phyloP scores from a whole-genome alignment of 805 yeast species.

The Scheffersomyces lignosus region DNA sequence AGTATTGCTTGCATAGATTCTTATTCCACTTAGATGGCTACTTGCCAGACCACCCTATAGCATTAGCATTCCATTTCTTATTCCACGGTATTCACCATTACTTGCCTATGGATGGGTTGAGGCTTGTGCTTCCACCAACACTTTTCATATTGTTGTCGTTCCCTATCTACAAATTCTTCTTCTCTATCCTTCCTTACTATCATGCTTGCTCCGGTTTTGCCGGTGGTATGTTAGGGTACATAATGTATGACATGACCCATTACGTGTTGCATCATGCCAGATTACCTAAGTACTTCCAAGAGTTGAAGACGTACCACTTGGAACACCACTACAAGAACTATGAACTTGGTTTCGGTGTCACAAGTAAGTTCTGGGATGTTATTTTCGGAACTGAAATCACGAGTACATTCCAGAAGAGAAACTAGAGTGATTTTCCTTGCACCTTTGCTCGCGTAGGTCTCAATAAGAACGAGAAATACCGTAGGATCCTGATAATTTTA shows the following conservation, averaged over 20 bases:
- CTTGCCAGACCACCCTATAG: slow-evolving; percentile 76
- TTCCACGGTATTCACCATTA: slow-evolving; percentile 97
- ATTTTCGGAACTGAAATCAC: slow-evolving; percentile 82
- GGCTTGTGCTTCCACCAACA: slow-evolving; percentile 97
- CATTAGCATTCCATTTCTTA: slow-evolving; percentile 81
- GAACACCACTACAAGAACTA: slow-evolving; percentile 98
- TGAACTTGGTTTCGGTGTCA: slow-evolving; percentile 96
- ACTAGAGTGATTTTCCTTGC: no score
- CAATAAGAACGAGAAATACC: no score
- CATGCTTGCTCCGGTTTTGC: slow-evolving; percentile 91
- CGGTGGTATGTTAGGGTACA: slow-evolving; percentile 94
- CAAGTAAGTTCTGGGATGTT: slow-evolving; percentile 89
- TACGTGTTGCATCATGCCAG: slow-evolving; percentile 87
- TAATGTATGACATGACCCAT: slow-evolving; percentile 90
- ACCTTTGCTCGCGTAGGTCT: no score
- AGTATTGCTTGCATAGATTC: slow-evolving; percentile 85
- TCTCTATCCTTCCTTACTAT: slow-evolving; percentile 72
- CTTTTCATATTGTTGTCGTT: slow-evolving; percentile 67
- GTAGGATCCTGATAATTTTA: no score
- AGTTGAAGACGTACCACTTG: slow-evolving; percentile 83
- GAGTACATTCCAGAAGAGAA: slow-evolving; percentile 46
- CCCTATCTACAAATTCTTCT: slow-evolving; percentile 82
- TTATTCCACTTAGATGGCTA: slow-evolving; percentile 87
- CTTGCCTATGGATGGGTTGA: slow-evolving; percentile 91
- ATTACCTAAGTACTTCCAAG: slow-evolving; percentile 75